A percentile compares a stretch with the other conserved stretches of the same genome.
These are phyloP conservation scores for Fragaria iinumae DNA, from an alignment of 306 rosid genomes.

Conservation along the genomic window DNA sequence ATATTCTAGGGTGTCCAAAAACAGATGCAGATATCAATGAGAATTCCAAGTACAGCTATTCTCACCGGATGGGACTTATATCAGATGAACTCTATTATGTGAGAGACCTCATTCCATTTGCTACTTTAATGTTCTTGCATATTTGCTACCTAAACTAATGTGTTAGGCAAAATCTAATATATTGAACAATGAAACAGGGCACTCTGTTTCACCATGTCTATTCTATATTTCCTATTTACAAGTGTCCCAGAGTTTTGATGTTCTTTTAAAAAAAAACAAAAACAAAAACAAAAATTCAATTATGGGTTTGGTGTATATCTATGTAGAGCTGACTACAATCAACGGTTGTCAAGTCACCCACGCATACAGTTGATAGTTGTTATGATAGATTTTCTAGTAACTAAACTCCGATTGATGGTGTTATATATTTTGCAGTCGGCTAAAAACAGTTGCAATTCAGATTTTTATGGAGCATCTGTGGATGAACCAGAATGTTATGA, in stretches of 20 bases:
- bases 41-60: constrained; percentile 14
- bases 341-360: background rate
- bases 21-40: constrained; percentile 8
- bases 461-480: background rate
- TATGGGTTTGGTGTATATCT: background rate
- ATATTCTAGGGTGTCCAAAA: constrained; percentile 18
- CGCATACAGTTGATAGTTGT: background rate
- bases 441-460: constrained; percentile 17
- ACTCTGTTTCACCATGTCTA: background rate
- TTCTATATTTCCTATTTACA: background rate
- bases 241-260: background rate
- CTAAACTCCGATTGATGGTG: background rate
- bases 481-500: constrained; percentile 21
- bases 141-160: background rate
- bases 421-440: constrained; percentile 23
- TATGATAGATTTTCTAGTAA: background rate
- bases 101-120: background rate
- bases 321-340: background rate
- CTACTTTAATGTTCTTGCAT: background rate
- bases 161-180: background rate
- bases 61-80: constrained; percentile 24
- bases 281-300: background rate
- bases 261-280: too few species aligned
- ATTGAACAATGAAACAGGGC: background rate
- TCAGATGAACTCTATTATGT: constrained; percentile 30